These are phyloP conservation scores for Termitomyces titanicus DNA, from an alignment of 768 basidiomycete species.

Conservation along the genomic window DNA sequence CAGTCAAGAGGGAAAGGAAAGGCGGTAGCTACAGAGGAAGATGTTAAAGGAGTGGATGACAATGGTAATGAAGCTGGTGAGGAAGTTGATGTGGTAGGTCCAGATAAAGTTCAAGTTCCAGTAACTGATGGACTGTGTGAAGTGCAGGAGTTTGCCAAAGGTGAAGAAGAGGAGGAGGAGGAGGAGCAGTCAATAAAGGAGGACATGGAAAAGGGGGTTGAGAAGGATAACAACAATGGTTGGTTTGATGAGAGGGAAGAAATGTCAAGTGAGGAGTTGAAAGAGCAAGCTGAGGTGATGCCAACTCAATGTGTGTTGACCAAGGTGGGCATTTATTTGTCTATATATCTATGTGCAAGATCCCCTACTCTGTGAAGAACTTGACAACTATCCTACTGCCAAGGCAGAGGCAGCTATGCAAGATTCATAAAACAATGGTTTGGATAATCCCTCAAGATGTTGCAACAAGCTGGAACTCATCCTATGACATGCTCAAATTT, in stretches of 20 bases:
- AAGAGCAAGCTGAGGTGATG: constrained; percentile 6
- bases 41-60: background rate
- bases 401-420: too few species aligned
- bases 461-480: constrained; percentile 32
- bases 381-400: too few species aligned
- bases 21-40: background rate
- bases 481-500: constrained; percentile 28
- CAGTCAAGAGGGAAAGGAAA: background rate
- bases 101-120: too few species aligned
- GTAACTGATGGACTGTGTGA: too few species aligned
- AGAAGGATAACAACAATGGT: constrained; percentile 2
- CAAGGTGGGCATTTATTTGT: constrained; percentile 20
- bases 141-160: too few species aligned
- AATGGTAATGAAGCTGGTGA: constrained; percentile 2
- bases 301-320: constrained; percentile 24
- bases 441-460: constrained; percentile 18
- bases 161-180: too few species aligned
- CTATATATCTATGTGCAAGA: too few species aligned
- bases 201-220: too few species aligned
- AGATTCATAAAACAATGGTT: too few species aligned
- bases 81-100: constrained; percentile 10
- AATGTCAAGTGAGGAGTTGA: constrained; percentile 11
- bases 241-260: constrained; percentile 18
- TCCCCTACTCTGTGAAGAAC: too few species aligned
- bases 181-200: too few species aligned